phyloP scores from a whole-genome alignment of 768 basidiomycete genomes.

The Suillus americanus region DNA sequence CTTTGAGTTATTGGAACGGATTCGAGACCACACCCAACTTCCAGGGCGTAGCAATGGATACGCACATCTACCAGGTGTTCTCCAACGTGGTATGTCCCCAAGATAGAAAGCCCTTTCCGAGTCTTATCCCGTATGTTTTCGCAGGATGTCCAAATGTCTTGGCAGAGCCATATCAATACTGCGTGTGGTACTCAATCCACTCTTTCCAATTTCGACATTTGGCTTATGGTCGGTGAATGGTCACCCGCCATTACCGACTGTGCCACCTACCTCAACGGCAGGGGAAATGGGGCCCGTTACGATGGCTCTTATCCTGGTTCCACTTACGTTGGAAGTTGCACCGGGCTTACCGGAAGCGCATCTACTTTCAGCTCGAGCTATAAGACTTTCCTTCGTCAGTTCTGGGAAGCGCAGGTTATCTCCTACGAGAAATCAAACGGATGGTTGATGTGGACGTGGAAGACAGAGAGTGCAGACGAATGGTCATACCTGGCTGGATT shows the following conservation, averaged over 20 bases:
- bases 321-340: conserved; percentile 69
- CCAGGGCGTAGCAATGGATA: conserved; percentile 75
- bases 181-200: conserved; percentile 51
- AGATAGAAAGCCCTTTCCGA: not conserved
- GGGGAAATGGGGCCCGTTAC: conserved; percentile 66
- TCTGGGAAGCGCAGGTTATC: conserved; percentile 83
- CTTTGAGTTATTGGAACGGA: conserved; percentile 66
- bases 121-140: not conserved
- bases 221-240: conserved; percentile 90
- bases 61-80: conserved; percentile 80
- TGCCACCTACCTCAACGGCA: conserved; percentile 64
- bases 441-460: conserved; percentile 87
- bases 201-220: conserved; percentile 59
- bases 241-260: conserved; percentile 77
- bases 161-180: conserved; percentile 56
- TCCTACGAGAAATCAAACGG: conserved; percentile 70
- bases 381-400: conserved; percentile 79
- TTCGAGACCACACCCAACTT: conserved; percentile 54
- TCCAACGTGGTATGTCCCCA: conserved; percentile 45
- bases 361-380: conserved; percentile 72
- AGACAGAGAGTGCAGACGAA: conserved; percentile 79
- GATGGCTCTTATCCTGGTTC: conserved; percentile 67
- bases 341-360: conserved; percentile 69
- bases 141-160: conserved; percentile 46
- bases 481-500: conserved; percentile 90